These are phyloP conservation scores for Cymbidium sinense DNA, from an alignment of 106 monocot genomes.

Conservation along the genomic window DNA sequence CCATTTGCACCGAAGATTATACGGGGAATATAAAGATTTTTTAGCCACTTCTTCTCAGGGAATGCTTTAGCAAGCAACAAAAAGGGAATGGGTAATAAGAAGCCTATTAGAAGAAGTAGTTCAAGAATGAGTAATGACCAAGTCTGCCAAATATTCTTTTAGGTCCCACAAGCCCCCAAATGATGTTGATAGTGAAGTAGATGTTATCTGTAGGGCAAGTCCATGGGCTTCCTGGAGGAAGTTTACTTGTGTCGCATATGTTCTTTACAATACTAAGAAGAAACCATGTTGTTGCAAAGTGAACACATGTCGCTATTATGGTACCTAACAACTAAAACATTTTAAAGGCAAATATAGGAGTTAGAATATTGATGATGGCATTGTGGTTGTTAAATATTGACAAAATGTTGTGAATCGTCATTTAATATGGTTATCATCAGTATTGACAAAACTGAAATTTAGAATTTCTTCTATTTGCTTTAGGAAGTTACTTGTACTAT, in stretches of 20 bases:
- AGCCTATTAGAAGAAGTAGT: slow-evolving; percentile 69
- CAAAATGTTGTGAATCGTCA: too few species aligned
- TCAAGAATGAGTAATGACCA: slow-evolving; percentile 31
- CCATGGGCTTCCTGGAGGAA: slow-evolving; percentile 76
- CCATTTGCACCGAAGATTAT: slow-evolving; percentile 29
- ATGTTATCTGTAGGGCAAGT: slow-evolving; percentile 76
- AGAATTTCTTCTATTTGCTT: background rate
- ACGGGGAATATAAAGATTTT: slow-evolving; percentile 62
- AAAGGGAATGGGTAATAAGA: slow-evolving; percentile 52
- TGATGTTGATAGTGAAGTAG: slow-evolving; percentile 69
- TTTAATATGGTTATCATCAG: too few species aligned
- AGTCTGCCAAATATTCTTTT: slow-evolving; percentile 55
- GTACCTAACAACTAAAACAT: slow-evolving; percentile 51
- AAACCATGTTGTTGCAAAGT: slow-evolving; percentile 78
- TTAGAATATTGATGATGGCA: background rate
- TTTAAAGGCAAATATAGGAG: background rate
- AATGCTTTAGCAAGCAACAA: slow-evolving; percentile 44
- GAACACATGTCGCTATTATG: slow-evolving; percentile 33
- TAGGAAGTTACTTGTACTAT: slow-evolving; percentile 44
- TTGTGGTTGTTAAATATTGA: background rate
- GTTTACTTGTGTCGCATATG: slow-evolving; percentile 55
- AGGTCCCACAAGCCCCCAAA: slow-evolving; percentile 93
- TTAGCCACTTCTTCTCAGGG: slow-evolving; percentile 57
- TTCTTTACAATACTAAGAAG: slow-evolving; percentile 52
- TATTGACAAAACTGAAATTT: too few species aligned